phyloP scores from a whole-genome alignment of 257 asterid genomes.

The Agastache rugosa region DNA sequence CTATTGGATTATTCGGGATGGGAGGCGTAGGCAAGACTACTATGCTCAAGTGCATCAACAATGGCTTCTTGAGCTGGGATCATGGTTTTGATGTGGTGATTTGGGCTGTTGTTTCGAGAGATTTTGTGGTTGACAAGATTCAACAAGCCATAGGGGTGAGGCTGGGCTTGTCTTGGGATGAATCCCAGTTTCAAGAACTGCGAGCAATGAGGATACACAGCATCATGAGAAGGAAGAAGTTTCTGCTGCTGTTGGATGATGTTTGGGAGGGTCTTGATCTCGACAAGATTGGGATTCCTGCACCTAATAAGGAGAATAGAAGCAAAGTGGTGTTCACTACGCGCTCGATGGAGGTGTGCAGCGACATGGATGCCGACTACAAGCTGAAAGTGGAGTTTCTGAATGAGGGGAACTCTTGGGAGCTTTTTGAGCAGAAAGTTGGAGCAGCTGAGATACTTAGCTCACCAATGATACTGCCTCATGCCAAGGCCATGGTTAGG shows the following conservation, averaged over 20 bases:
- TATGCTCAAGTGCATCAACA: slow-evolving; percentile 52
- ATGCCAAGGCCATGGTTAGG: slow-evolving; percentile 47
- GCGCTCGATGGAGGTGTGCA: slow-evolving; percentile 50
- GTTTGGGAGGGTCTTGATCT: slow-evolving; percentile 59
- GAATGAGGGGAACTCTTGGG: slow-evolving; percentile 48
- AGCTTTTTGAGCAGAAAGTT: slow-evolving; percentile 48
- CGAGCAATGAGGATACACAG: slow-evolving; percentile 48
- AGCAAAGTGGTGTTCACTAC: slow-evolving; percentile 56
- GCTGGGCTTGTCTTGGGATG: slow-evolving; percentile 56
- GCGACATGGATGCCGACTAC: slow-evolving; percentile 50
- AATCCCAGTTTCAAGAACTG: slow-evolving; percentile 45
- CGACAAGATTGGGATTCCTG: slow-evolving; percentile 53
- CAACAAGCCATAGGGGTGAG: slow-evolving; percentile 57
- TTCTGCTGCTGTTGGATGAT: slow-evolving; percentile 53
- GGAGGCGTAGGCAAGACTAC: slow-evolving; percentile 55
- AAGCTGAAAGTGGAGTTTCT: slow-evolving; percentile 56
- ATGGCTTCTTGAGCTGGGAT: slow-evolving; percentile 39
- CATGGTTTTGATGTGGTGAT: slow-evolving; percentile 53
- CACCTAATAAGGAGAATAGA: slow-evolving; percentile 43
- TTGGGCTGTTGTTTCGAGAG: slow-evolving; percentile 55
- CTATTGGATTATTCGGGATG: slow-evolving; percentile 47
- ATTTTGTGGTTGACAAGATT: slow-evolving; percentile 48
- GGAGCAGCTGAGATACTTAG: slow-evolving; percentile 39
- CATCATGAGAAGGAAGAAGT: slow-evolving; percentile 52
- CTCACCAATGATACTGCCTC: slow-evolving; percentile 30